Base-by-base conservation (phyloP, 139 green algal species). In the Microglena sp. region DNA sequence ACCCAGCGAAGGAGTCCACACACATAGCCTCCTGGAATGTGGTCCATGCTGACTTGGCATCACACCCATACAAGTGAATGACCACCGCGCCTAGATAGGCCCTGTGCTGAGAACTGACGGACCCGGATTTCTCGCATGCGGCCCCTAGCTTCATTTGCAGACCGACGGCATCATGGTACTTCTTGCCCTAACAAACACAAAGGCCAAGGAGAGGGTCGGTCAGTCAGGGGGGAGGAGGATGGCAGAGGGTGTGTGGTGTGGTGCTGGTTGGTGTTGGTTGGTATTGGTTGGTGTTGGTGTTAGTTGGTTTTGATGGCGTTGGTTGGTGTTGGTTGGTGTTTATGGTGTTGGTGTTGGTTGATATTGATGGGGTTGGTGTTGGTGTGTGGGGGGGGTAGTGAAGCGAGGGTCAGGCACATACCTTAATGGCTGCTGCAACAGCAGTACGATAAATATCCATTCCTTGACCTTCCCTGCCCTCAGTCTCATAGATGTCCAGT, bases 11-110 rank as follows among this genome's bases (percentile, higher is more conserved):
- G 5, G 33, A 40, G 0, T 81, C 77, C 18, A 95, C 73, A 0
- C 31, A 73, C 57, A 95, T 66, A 1, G 80, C 78, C 35, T 94
- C 87, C 71, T 55, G 56, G 43, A 71, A 77, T 15, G 64, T 65
- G 7, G 53, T 22, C 83, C 82, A 92, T 0, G 88, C 86, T 6
- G 73, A 21, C 6, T 68, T 66, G 0, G 67, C 78, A 58, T 91
- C 64, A 2, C 69, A 70, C 0, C 70, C 74, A 33, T 80, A 82
- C 58, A 95, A 72, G 59, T 68, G 82, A 5, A 85, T 76, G 7
- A 95, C 82, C 33, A 93, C 75, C 0, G 71, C 69, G 31, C 79
- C 77, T 7, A 94, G 71, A 65, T 92, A 94, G 0, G 82, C 77
- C 44, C 83, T 88, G 62, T 55, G 71, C 61, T 88, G 80, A 26